Evolutionary conservation across 106 monocot species (phyloP).

Genomic region (Posidonia australis): DNA sequence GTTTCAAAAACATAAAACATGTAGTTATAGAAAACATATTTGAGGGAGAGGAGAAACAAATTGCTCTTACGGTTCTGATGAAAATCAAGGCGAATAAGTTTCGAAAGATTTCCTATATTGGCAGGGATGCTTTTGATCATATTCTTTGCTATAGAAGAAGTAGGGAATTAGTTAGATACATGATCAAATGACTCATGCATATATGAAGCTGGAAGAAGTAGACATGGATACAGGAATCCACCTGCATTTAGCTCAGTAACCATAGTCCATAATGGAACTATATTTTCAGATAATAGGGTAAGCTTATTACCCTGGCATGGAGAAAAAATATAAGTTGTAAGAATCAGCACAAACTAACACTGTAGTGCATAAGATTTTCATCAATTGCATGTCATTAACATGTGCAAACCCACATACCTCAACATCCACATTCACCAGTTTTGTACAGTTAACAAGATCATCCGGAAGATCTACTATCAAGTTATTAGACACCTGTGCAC

Average conservation of each 20-base stretch:
- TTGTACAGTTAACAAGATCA: slow-evolving; percentile 62
- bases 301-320: slow-evolving; percentile 78
- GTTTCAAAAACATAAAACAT: not conserved
- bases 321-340: not conserved
- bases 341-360: not conserved
- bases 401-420: slow-evolving; percentile 43
- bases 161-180: not conserved
- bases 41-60: slow-evolving; percentile 2
- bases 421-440: slow-evolving; percentile 69
- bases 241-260: slow-evolving; percentile 90
- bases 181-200: not conserved
- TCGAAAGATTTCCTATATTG: slow-evolving; percentile 69
- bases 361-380: not conserved
- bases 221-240: slow-evolving; percentile 11
- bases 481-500: slow-evolving; percentile 62
- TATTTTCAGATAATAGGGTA: slow-evolving; percentile 39
- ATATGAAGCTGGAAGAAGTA: not conserved
- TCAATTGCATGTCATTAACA: not conserved
- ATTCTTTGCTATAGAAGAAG: slow-evolving; percentile 59
- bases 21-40: not conserved
- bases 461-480: slow-evolving; percentile 45
- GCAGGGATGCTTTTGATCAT: slow-evolving; percentile 56
- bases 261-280: slow-evolving; percentile 63
- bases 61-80: slow-evolving; percentile 89
- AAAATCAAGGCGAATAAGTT: slow-evolving; percentile 74